phyloP scores from a whole-genome alignment of 208 protist genomes.

The Trypanosoma grayi region DNA sequence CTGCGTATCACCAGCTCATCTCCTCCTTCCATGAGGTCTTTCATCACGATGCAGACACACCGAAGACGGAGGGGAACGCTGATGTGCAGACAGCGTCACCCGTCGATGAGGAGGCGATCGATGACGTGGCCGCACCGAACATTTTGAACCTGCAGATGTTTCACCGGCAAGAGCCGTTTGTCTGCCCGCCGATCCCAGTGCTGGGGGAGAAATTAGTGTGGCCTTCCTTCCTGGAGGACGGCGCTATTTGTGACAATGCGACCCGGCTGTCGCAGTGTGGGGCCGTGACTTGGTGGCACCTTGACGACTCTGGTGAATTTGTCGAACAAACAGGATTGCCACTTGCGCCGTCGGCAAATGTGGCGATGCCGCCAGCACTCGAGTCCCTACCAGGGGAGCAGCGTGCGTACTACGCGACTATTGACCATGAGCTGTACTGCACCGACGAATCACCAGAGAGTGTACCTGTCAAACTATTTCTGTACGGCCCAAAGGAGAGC shows the following conservation, averaged over 20 bases:
- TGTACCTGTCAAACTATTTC: slow-evolving; percentile 61
- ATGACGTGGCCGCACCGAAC: slow-evolving; percentile 17
- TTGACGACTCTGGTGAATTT: slow-evolving; percentile 91
- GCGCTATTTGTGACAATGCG: slow-evolving; percentile 77
- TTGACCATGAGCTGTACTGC: slow-evolving; percentile 27
- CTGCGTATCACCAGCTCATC: slow-evolving; percentile 72
- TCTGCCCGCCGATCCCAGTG: slow-evolving; percentile 49
- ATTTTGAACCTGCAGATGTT: slow-evolving; percentile 88
- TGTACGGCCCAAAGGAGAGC: slow-evolving; percentile 72
- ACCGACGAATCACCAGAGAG: slow-evolving; percentile 16
- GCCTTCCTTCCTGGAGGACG: slow-evolving; percentile 70
- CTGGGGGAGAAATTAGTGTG: slow-evolving; percentile 69
- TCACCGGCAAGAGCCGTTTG: slow-evolving; percentile 53
- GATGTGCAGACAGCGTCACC: slow-evolving; percentile 5
- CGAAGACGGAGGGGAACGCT: slow-evolving; percentile 19
- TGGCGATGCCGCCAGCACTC: not conserved
- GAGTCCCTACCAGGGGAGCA: slow-evolving; percentile 7
- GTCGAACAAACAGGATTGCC: slow-evolving; percentile 80
- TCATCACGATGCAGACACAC: slow-evolving; percentile 24
- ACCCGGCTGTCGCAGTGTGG: slow-evolving; percentile 77
- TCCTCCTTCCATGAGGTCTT: slow-evolving; percentile 77
- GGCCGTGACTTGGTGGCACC: slow-evolving; percentile 83
- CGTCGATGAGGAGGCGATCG: not conserved
- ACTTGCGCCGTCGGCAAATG: slow-evolving; percentile 7
- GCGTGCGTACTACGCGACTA: slow-evolving; percentile 21